These are phyloP conservation scores for Maudiozyma bulderi DNA, from an alignment of 805 yeast species.

Conservation along the genomic window DNA sequence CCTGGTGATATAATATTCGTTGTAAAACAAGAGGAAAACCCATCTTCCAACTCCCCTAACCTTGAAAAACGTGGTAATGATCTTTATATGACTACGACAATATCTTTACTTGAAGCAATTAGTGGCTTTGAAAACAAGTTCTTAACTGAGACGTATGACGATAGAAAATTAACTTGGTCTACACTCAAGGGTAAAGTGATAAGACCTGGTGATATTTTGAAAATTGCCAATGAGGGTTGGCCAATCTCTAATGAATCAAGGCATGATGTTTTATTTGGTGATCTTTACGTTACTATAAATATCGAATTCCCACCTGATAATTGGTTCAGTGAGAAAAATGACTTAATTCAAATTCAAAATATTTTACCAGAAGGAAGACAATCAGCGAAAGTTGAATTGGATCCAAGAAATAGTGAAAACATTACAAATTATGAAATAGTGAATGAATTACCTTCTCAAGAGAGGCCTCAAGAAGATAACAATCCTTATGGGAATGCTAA, in stretches of 20 bases:
- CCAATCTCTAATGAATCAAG: slow-evolving; percentile 36
- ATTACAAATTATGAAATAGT: slow-evolving; percentile 22
- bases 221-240: slow-evolving; percentile 74
- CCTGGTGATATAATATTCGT: slow-evolving; percentile 73
- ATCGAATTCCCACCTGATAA: slow-evolving; percentile 77
- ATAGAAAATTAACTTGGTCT: slow-evolving; percentile 53
- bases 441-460: slow-evolving; percentile 6
- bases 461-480: slow-evolving; percentile 1
- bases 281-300: slow-evolving; percentile 57
- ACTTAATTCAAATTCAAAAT: slow-evolving; percentile 43
- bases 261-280: slow-evolving; percentile 36
- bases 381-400: slow-evolving; percentile 7
- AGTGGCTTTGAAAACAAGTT: slow-evolving; percentile 63
- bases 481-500: slow-evolving; percentile 6
- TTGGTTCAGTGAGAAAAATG: slow-evolving; percentile 74
- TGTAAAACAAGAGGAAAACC: slow-evolving; percentile 42
- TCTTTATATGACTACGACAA: slow-evolving; percentile 46
- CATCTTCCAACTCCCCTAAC: slow-evolving; percentile 10
- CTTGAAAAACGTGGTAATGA: slow-evolving; percentile 57
- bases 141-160: slow-evolving; percentile 68
- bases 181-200: slow-evolving; percentile 74
- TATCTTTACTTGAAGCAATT: slow-evolving; percentile 73
- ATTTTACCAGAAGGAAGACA: slow-evolving; percentile 37
- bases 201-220: slow-evolving; percentile 62
- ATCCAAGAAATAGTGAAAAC: slow-evolving; percentile 25